Conservation (phyloP, 2,329 filamentous ascomycete species). For the Fusarium algeriense region DNA sequence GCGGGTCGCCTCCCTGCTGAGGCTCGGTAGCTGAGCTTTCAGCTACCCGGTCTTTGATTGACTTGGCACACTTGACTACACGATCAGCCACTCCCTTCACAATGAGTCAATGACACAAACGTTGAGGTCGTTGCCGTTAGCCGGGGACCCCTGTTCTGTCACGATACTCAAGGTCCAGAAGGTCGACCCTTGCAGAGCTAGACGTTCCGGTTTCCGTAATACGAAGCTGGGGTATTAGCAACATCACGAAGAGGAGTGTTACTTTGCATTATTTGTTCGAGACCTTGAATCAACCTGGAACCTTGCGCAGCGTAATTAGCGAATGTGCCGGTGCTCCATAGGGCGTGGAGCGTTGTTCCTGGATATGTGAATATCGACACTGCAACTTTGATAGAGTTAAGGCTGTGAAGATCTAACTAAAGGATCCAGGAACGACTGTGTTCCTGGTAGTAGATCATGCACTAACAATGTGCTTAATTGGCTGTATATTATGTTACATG, state of each 20-base stretch:
- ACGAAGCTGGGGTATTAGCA: conserved; percentile 52
- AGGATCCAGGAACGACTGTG: conserved; percentile 48
- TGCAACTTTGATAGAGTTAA: conserved; percentile 55
- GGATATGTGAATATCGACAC: conserved; percentile 53
- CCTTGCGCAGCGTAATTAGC: conserved; percentile 22
- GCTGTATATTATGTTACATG: conserved; percentile 33
- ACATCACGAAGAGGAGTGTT: conserved; percentile 51
- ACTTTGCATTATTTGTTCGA: conserved; percentile 52
- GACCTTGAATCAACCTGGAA: conserved; percentile 45
- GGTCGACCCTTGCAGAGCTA: conserved; percentile 45
- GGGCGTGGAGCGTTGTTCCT: conserved; percentile 57
- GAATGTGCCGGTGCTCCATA: conserved; percentile 54
- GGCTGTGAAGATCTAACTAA: conserved; percentile 57
- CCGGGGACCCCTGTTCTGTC: conserved; percentile 44
- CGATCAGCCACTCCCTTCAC: conserved; percentile 38
- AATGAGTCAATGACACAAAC: conserved; percentile 13
- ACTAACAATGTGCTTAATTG: conserved; percentile 50
- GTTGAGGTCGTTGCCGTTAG: conserved; percentile 48
- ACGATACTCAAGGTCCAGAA: conserved; percentile 51
- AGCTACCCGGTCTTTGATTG: conserved; percentile 55
- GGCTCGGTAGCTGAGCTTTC: conserved; percentile 46
- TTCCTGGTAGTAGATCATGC: conserved; percentile 4
- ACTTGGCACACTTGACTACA: conserved; percentile 48
- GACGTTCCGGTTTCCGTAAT: conserved; percentile 38
- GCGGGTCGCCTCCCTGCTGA: conserved; percentile 50